Percentiles rank a stretch among this genome's conserved stretches.
These are phyloP conservation scores for Carex sylvatica DNA, from an alignment of 202 grass and related monocot genomes.

Conservation along the genomic window DNA sequence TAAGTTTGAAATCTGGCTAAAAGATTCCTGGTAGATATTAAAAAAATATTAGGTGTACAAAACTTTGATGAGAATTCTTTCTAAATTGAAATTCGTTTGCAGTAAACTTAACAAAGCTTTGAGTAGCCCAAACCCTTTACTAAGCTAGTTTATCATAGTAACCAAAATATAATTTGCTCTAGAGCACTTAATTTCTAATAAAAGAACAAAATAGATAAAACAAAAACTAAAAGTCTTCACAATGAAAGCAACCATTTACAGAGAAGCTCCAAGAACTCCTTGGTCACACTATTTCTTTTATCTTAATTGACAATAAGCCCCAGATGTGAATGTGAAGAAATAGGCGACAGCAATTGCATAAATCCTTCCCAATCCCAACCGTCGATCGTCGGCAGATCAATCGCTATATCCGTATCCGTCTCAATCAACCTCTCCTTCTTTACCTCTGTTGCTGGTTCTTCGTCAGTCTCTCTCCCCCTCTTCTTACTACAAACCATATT, in stretches of 20 bases:
- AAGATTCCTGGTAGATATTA: too few species aligned
- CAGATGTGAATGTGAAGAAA: constrained; percentile 51
- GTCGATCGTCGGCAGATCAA: constrained; percentile 31
- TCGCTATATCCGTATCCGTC: constrained; percentile 13
- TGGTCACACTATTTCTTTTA: not conserved
- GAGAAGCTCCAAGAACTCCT: not conserved
- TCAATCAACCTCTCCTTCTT: constrained; percentile 28
- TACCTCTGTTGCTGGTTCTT: constrained; percentile 26
- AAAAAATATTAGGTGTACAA: too few species aligned
- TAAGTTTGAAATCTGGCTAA: too few species aligned
- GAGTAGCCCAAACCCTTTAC: not conserved
- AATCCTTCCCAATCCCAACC: constrained; percentile 52
- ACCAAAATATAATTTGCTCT: not conserved
- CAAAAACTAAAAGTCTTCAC: not conserved
- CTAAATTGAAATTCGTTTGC: too few species aligned
- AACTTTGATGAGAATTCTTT: too few species aligned
- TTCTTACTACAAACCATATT: not conserved
- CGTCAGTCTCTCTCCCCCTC: constrained; percentile 36
- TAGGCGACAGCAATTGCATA: constrained; percentile 50
- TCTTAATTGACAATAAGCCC: constrained; percentile 25
- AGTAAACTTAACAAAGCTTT: not conserved
- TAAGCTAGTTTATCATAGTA: not conserved
- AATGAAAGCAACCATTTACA: constrained; percentile 16
- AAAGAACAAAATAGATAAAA: constrained; percentile 12
- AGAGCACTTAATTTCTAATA: not conserved